Evolutionary conservation across 371 early-diverging fungal species (phyloP).

Genomic region (Choanephora cucurbitarum): DNA sequence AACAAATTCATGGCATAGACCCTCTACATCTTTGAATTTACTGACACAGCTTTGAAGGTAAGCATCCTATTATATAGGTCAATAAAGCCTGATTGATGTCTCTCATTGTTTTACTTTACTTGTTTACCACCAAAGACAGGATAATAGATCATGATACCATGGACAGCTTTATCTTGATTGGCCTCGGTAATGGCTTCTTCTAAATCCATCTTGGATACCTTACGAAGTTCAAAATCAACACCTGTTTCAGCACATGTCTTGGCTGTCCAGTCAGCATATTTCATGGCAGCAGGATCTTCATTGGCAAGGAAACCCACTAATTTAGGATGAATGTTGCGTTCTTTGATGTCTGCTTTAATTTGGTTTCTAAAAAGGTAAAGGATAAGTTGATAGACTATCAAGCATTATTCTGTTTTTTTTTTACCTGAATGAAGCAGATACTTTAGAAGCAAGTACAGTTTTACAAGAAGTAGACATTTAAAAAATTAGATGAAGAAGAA

Average conservation of each 20-base stretch:
- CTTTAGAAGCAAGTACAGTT: constrained; percentile 62
- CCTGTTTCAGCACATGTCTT: constrained; percentile 93
- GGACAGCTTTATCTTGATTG: constrained; percentile 79
- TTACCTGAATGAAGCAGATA: constrained; percentile 67
- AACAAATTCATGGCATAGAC: constrained; percentile 90
- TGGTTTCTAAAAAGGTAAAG: constrained; percentile 72
- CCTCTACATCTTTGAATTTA: constrained; percentile 93
- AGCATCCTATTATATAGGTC: constrained; percentile 64
- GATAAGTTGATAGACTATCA: not conserved
- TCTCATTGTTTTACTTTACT: too few species aligned
- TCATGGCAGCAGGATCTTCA: constrained; percentile 88
- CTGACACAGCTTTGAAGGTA: constrained; percentile 91
- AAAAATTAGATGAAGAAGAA: constrained; percentile 4
- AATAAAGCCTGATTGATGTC: not conserved
- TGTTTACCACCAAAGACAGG: constrained; percentile 93
- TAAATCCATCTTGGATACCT: constrained; percentile 78
- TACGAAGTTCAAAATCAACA: constrained; percentile 87
- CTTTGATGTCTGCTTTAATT: constrained; percentile 76
- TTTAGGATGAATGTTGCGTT: constrained; percentile 72
- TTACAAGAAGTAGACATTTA: constrained; percentile 47
- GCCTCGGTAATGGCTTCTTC: constrained; percentile 86
- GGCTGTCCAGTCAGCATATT: constrained; percentile 89
- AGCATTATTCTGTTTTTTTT: not conserved
- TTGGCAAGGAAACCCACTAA: constrained; percentile 96
- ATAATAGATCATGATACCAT: constrained; percentile 96